Percentiles rank a stretch among this genome's conserved stretches.
Evolutionary conservation across 2,329 filamentous ascomycete genomes (phyloP).

Genomic region (Pseudogymnoascus sp.): DNA sequence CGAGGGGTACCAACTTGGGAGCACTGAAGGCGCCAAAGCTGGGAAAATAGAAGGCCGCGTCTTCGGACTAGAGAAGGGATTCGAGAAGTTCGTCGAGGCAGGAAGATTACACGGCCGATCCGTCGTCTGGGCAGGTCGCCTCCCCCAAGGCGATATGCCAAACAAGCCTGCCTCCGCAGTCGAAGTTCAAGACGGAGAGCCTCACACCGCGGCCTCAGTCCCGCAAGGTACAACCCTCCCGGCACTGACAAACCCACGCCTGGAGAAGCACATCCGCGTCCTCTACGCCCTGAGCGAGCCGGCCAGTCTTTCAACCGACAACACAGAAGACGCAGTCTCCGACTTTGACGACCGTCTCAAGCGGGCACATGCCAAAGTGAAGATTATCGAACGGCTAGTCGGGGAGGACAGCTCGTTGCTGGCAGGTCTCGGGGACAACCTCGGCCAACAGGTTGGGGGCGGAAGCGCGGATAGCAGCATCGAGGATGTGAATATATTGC

Average conservation of each 20-base stretch:
- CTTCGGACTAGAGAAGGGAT: constrained; percentile 86
- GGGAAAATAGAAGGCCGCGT: constrained; percentile 83
- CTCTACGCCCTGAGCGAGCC: constrained; percentile 74
- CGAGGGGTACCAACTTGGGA: constrained; percentile 70
- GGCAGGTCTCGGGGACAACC: constrained; percentile 7
- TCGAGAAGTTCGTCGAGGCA: constrained; percentile 80
- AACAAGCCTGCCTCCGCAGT: constrained; percentile 4
- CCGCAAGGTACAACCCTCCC: constrained; percentile 31
- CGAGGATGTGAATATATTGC: constrained; percentile 38
- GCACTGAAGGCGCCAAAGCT: constrained; percentile 64
- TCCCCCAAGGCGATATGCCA: constrained; percentile 31
- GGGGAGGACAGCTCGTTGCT: constrained; percentile 36
- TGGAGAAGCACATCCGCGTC: constrained; percentile 68
- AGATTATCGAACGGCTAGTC: constrained; percentile 69
- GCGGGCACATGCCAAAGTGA: constrained; percentile 73
- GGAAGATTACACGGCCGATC: constrained; percentile 72
- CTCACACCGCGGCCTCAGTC: constrained; percentile 18
- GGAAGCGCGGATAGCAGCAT: constrained; percentile 34
- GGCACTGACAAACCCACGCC: constrained; percentile 49
- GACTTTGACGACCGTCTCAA: constrained; percentile 88
- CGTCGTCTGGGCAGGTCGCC: constrained; percentile 72
- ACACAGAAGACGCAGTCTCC: constrained; percentile 80
- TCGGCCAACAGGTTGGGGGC: constrained; percentile 8
- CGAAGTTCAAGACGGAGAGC: constrained; percentile 22
- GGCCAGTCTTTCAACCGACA: constrained; percentile 67